Evolutionary conservation across 2,329 filamentous ascomycete genomes (phyloP), one percentile per base, ranked within the genome.

Genomic region (Claviceps digitariae): DNA sequence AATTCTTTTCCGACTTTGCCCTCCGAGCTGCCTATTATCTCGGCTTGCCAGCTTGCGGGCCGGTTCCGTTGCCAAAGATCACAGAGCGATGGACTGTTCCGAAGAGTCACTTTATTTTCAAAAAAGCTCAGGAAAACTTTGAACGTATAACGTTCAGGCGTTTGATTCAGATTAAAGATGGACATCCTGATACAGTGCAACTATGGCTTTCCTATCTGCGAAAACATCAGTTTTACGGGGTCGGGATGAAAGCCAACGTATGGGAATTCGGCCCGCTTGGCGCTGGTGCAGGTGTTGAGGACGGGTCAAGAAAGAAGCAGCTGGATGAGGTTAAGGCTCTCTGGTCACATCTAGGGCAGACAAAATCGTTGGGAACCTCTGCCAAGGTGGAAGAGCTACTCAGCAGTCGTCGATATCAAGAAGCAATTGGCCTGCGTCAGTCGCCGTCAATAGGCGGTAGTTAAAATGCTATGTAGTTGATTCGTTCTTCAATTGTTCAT

Each of bases 211-310:
- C 89, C 0, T 97, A 95, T 66, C 68, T 98, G 64, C 81, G 87
- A 64, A 95, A 95, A 71, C 86, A 96, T 66, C 87, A 90, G 44
- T 95, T 93, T 67, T 87, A 94, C 60, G 93, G 93, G n/a, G 84
- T 97, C 43, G 93, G 93, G 62, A 94, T 98, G 90, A 98, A 98
- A 77, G 93, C 93, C 52, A 96, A 98, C 67, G 79, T 97, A 50
- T 98, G 87, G 83, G 88, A 95, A 65, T 90, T 88, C 69, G 82
- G 86, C 63, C 78, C 79, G 54, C 66, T 90, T 55, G 84, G 86
- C 17, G 57, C 58, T 55, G 84, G 86, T n/a, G 57, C 57, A 4
- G 61, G 62, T 15, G 59, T 61, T 53, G 46, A 57, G 45, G 61
- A 62, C 59, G 62, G 62, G 8, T 54, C 61, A 20, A 56, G 55